Percentiles rank a stretch among this genome's conserved stretches.
These are phyloP conservation scores for Salvia rosmarinus DNA, from an alignment of 257 asterid genomes.

Conservation along the genomic window DNA sequence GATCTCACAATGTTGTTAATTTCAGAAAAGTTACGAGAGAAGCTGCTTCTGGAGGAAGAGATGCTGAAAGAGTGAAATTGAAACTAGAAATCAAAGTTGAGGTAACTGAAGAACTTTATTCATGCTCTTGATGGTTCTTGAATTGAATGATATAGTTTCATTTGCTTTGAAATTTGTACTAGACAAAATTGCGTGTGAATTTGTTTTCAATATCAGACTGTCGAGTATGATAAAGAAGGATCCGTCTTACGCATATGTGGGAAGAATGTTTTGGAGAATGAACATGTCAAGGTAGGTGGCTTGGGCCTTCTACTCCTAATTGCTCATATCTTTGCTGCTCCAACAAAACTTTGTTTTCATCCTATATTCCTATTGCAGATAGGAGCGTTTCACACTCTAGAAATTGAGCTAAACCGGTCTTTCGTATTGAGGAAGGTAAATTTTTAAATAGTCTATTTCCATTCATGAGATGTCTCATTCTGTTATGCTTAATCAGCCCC, in stretches of 20 bases:
- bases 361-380: slow-evolving; percentile 69
- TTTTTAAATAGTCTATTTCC: not conserved
- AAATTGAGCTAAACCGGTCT: slow-evolving; percentile 85
- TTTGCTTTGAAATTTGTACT: not conserved
- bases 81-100: slow-evolving; percentile 59
- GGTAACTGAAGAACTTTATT: slow-evolving; percentile 15
- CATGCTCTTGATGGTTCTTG: not conserved
- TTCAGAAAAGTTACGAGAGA: slow-evolving; percentile 89
- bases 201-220: slow-evolving; percentile 47
- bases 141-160: not conserved
- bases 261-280: slow-evolving; percentile 87
- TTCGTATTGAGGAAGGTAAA: slow-evolving; percentile 86
- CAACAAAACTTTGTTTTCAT: slow-evolving; percentile 27
- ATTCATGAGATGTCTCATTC: not conserved
- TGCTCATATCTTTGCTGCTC: slow-evolving; percentile 24
- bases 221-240: slow-evolving; percentile 95
- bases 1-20: slow-evolving; percentile 7
- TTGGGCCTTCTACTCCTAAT: slow-evolving; percentile 26
- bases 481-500: not conserved
- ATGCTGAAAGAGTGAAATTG: slow-evolving; percentile 72
- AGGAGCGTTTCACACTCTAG: slow-evolving; percentile 97
- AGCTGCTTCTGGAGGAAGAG: slow-evolving; percentile 62
- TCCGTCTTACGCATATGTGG: slow-evolving; percentile 91
- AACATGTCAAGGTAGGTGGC: slow-evolving; percentile 83
- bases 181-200: not conserved